Conservation (phyloP, 108 stramenopile genomes). For the Aurantiochytrium sp. region DNA sequence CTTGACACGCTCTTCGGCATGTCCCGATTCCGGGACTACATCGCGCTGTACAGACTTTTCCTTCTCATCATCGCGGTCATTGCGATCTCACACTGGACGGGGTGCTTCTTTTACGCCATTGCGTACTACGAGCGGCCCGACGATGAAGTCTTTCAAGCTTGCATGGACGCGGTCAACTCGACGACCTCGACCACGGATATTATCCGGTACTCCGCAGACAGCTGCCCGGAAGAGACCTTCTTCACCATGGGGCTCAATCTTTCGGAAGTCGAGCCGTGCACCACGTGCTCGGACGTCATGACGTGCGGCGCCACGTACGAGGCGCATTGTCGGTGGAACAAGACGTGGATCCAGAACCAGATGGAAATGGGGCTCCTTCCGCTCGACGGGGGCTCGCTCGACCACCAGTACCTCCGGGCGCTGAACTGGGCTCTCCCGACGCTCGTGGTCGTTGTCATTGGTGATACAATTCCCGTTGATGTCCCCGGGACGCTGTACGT, state of each 20-base stretch:
- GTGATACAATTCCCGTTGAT: slow-evolving; percentile 56
- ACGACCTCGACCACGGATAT: background rate
- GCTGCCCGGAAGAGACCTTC: background rate
- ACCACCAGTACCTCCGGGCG: slow-evolving; percentile 51
- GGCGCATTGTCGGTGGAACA: slow-evolving; percentile 40
- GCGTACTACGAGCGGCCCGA: slow-evolving; percentile 38
- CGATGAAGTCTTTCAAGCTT: background rate
- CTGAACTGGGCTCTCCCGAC: slow-evolving; percentile 66
- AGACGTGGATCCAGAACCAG: slow-evolving; percentile 60
- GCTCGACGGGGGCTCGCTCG: slow-evolving; percentile 39
- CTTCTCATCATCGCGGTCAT: slow-evolving; percentile 40
- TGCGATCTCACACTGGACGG: slow-evolving; percentile 57
- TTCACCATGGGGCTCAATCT: background rate
- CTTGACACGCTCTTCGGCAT: slow-evolving; percentile 30
- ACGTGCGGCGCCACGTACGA: background rate
- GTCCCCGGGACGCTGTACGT: slow-evolving; percentile 55
- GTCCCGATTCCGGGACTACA: background rate
- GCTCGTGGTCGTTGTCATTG: slow-evolving; percentile 57
- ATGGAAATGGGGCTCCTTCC: slow-evolving; percentile 47
- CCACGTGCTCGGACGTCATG: too few relatives aligned
- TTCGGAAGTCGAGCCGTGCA: too few relatives aligned
- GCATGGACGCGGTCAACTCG: background rate
- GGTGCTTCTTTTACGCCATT: slow-evolving; percentile 55
- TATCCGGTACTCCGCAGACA: background rate
- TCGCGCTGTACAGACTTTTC: background rate